phyloP scores from a whole-genome alignment of 2,329 filamentous ascomycete species.

The Claviceps sorghi region DNA sequence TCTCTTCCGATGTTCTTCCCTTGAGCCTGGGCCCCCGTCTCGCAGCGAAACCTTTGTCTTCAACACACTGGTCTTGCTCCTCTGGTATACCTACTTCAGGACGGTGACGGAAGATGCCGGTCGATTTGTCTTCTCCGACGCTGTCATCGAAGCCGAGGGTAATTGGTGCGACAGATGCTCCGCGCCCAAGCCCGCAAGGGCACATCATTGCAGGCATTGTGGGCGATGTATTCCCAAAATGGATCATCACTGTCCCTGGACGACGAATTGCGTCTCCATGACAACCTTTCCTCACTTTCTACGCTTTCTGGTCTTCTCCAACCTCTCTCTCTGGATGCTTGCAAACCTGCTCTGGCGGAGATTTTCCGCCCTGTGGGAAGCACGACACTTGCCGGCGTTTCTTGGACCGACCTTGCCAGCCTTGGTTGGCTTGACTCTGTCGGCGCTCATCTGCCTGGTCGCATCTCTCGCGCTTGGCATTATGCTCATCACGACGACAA shows the following conservation, averaged over 20 bases:
- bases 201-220: slow-evolving; percentile 72
- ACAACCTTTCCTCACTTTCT: slow-evolving; percentile 71
- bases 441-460: slow-evolving; percentile 42
- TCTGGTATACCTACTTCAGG: slow-evolving; percentile 56
- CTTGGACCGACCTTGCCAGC: slow-evolving; percentile 50
- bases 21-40: slow-evolving; percentile 46
- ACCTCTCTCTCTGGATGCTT: slow-evolving; percentile 48
- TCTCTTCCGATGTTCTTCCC: slow-evolving; percentile 44
- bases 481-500: slow-evolving; percentile 47
- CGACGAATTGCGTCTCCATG: slow-evolving; percentile 67
- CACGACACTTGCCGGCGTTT: slow-evolving; percentile 56
- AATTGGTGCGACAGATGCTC: slow-evolving; percentile 64
- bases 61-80: slow-evolving; percentile 47
- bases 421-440: slow-evolving; percentile 45
- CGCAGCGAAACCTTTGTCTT: slow-evolving; percentile 43
- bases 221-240: slow-evolving; percentile 62
- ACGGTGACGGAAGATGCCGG: slow-evolving; percentile 45
- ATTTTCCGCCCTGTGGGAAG: slow-evolving; percentile 44
- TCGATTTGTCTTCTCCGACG: slow-evolving; percentile 31
- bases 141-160: slow-evolving; percentile 19
- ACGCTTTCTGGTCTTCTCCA: slow-evolving; percentile 60
- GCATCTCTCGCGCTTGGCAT: slow-evolving; percentile 49
- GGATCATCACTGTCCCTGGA: slow-evolving; percentile 85
- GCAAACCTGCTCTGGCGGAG: slow-evolving; percentile 46
- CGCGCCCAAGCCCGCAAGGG: slow-evolving; percentile 57